Evolutionary conservation across 1,284 basidiomycete species (phyloP), one percentile per base, ranked within the genome.

Genomic region (Ustilago cynodontis): DNA sequence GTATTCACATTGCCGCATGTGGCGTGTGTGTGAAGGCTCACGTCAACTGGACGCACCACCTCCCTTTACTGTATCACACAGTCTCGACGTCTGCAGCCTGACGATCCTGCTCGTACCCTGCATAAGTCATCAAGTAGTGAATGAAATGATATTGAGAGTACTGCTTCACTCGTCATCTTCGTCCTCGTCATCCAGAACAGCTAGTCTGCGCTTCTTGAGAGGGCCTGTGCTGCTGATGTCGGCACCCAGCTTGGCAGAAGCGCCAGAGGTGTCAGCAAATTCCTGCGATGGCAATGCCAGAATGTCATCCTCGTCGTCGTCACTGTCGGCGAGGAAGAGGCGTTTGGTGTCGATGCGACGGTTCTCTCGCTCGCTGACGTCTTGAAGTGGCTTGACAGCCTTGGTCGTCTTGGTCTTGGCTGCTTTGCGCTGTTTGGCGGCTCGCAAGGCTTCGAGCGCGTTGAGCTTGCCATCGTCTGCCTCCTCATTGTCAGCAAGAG

Each of bases 271-370:
- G 8, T 43, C 57, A 1, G 24, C 58, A 29, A 29, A 22, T 39
- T 72, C 70, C 31, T 63, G 70, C 41, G 70, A 67, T 28, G 60
- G 28, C 13, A 67, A 26, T 7, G 55, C 54, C 13, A 72, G 47
- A 18, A 63, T 39, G 39, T 59, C 57, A 28, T 72, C 70, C 20
- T 67, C 70, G 14, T 72, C 64, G 13, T 72, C 64, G 18, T 72
- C 70, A 39, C 70, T 67, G 52, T 72, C 70, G 7, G 65, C 70
- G 3, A 72, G 58, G 41, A 72, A 72, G n/a, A 72, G 65, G 11
- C 70, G 64, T 39, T 72, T 72, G 11, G 60, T 63, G 35, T 72
- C 70, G 10, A 72, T 41, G 16, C 65, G 64, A 7, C 70, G 64
- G 20, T 66, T 72, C 11, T 39, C 51, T 1, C 70, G 64, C 28